These are phyloP conservation scores for Ceriops decandra DNA, from an alignment of 345 rosid genomes.

Conservation along the genomic window DNA sequence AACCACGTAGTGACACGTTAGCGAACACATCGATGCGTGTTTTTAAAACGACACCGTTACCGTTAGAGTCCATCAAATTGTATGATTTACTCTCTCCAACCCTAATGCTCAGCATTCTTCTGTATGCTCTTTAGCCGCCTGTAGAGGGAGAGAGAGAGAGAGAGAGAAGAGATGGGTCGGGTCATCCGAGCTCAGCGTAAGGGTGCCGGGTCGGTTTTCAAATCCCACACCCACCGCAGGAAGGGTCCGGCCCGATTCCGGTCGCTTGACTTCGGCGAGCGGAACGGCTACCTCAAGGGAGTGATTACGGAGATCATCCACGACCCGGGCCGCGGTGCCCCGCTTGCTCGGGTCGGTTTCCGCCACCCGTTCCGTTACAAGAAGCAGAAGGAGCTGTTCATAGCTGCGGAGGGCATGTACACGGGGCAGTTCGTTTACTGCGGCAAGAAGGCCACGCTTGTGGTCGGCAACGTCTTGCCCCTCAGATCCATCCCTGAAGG, in stretches of 20 bases:
- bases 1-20: too few relatives aligned
- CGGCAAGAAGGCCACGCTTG: constrained; percentile 11
- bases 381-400: constrained; percentile 17
- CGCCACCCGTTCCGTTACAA: constrained; percentile 15
- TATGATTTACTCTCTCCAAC: too few relatives aligned
- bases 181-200: too few relatives aligned
- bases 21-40: too few relatives aligned
- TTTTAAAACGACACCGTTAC: too few relatives aligned
- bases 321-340: constrained; percentile 8
- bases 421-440: not conserved
- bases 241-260: constrained; percentile 13
- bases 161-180: too few relatives aligned
- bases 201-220: constrained; percentile 5
- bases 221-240: constrained; percentile 6
- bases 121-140: too few relatives aligned
- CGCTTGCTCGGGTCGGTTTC: constrained; percentile 6
- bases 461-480: not conserved
- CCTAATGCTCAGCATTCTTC: too few relatives aligned
- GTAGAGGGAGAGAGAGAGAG: too few relatives aligned
- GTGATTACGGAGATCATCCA: constrained; percentile 11
- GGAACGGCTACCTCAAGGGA: constrained; percentile 14
- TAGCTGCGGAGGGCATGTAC: constrained; percentile 14
- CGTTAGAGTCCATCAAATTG: too few relatives aligned
- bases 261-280: constrained; percentile 12
- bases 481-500: constrained; percentile 5